Base-by-base conservation (phyloP, 352 stramenopile species). In the Pseudoperonospora humuli region DNA sequence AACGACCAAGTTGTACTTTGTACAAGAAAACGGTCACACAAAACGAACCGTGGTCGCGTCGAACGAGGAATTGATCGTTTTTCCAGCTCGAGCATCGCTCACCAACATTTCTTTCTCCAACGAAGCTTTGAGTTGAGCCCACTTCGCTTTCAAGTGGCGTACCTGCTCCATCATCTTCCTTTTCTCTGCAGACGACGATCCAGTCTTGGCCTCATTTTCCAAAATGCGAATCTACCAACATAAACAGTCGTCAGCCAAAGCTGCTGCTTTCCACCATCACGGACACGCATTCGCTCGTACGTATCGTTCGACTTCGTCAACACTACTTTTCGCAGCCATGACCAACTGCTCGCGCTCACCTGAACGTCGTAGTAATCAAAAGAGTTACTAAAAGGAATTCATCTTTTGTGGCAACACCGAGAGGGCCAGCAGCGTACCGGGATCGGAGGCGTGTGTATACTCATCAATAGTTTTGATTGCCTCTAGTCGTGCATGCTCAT, bases 241-340 rank as follows among this genome's bases (percentile, higher is more conserved):
- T 24, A 18, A 42, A n/a, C n/a, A n/a, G n/a, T n/a, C n/a, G n/a
- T n/a, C n/a, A n/a, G n/a, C n/a, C n/a, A n/a, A n/a, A n/a, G n/a
- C n/a, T n/a, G n/a, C n/a, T n/a, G n/a, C n/a, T n/a, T n/a, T n/a
- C n/a, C n/a, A n/a, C n/a, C n/a, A n/a, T n/a, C n/a, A n/a, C n/a
- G n/a, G n/a, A n/a, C n/a, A n/a, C n/a, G n/a, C n/a, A n/a, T 13
- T 17, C 15, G 3, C 11, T 41, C 47, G 11, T 58, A 84, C 74
- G 45, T 84, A 86, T 61, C 74, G 74, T 38, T 86, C 74, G 17
- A 83, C 74, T 79, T 86, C 74, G 23, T 75, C 71, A 15, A 84
- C 59, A 26, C 56, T 60, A 28, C 35, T 67, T 37, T 67, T 70
- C 3, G 71, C 71, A 13, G 63, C 45, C n/a, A 79, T 60, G 2